Conservation (phyloP, 495 filamentous ascomycete genomes). For the Talaromyces ruber region DNA sequence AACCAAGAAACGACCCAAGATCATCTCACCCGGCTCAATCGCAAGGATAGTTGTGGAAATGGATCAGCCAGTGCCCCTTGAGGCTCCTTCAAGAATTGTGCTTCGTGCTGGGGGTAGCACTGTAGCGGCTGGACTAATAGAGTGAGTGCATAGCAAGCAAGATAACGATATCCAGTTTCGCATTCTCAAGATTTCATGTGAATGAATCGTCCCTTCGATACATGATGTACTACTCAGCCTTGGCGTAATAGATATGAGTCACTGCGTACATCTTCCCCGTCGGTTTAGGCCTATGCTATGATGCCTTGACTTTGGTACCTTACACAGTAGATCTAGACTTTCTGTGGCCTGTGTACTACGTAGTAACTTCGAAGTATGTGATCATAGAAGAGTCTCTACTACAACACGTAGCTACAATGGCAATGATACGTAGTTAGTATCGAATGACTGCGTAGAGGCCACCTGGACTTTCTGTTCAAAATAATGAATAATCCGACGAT, state of each 20-base stretch:
- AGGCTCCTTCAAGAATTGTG: slow-evolving; percentile 70
- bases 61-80: slow-evolving; percentile 67
- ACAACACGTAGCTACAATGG: too few relatives aligned
- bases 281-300: background rate
- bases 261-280: background rate
- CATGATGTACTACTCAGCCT: background rate
- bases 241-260: background rate
- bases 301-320: background rate
- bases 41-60: slow-evolving; percentile 64
- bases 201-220: background rate
- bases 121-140: slow-evolving; percentile 77
- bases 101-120: slow-evolving; percentile 72
- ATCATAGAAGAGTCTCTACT: background rate
- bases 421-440: too few relatives aligned
- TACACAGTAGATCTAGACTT: background rate
- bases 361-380: background rate
- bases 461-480: background rate
- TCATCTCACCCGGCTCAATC: slow-evolving; percentile 65
- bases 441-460: too few relatives aligned
- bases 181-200: background rate
- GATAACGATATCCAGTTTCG: background rate
- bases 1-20: slow-evolving; percentile 74
- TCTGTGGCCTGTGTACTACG: background rate
- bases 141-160: slow-evolving; percentile 27
- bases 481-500: background rate